These are phyloP conservation scores for Deakozyma indianensis DNA, from an alignment of 805 yeast species.

Conservation along the genomic window DNA sequence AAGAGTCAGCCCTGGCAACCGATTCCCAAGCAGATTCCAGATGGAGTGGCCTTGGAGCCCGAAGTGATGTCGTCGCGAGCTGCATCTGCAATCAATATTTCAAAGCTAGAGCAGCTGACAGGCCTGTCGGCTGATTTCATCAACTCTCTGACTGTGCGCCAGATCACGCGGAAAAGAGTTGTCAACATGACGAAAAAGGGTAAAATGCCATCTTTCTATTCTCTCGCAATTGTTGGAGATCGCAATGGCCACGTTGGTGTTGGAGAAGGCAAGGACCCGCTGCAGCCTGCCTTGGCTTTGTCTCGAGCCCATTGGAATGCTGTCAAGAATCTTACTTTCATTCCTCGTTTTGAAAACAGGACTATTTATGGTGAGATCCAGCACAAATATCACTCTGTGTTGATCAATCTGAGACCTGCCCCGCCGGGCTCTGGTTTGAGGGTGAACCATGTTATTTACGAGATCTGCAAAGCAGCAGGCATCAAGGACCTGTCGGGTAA, in stretches of 20 bases:
- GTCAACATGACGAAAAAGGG: conserved; percentile 36
- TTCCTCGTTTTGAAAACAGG: conserved; percentile 83
- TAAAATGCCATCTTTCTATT: conserved; percentile 68
- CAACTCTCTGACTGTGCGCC: conserved; percentile 39
- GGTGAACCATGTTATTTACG: conserved; percentile 80
- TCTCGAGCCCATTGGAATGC: conserved; percentile 89
- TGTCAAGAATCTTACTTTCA: conserved; percentile 61
- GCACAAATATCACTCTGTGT: conserved; percentile 75
- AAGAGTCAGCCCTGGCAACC: conserved; percentile 41
- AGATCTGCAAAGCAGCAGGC: conserved; percentile 86
- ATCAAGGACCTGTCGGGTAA: conserved; percentile 87
- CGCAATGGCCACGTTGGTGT: conserved; percentile 85
- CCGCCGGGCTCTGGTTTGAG: conserved; percentile 90
- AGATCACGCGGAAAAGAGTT: conserved; percentile 43
- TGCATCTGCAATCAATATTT: conserved; percentile 11
- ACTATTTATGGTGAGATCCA: conserved; percentile 78
- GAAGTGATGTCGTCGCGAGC: conserved; percentile 21
- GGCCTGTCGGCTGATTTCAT: conserved; percentile 39
- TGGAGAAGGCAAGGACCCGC: conserved; percentile 87
- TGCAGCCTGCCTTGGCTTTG: conserved; percentile 59
- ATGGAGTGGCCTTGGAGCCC: conserved; percentile 27
- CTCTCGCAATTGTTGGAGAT: conserved; percentile 84
- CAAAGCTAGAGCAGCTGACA: conserved; percentile 12
- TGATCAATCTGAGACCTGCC: conserved; percentile 67
- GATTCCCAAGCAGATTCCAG: conserved; percentile 39